These are phyloP conservation scores for Coemansia sp. DNA, from an alignment of 192 early-diverging fungal genomes.

Conservation along the genomic window DNA sequence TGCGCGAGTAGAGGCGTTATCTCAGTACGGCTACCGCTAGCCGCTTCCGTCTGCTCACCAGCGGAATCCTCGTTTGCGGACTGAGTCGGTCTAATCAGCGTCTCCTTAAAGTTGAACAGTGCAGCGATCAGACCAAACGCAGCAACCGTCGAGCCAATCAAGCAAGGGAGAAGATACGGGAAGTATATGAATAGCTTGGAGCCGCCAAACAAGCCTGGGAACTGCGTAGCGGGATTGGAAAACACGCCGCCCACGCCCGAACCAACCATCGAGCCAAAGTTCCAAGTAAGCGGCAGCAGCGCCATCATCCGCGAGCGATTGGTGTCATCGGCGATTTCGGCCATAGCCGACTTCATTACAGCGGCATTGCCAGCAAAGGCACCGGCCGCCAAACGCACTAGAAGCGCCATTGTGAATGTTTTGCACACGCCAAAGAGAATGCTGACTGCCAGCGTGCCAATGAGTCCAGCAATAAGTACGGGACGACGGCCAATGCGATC, in stretches of 20 bases:
- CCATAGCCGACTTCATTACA: constrained; percentile 78
- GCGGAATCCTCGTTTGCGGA: background rate
- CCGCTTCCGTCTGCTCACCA: background rate
- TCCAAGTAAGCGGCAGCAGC: constrained; percentile 71
- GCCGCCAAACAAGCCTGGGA: constrained; percentile 63
- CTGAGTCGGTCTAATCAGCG: constrained; percentile 13
- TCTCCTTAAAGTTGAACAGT: constrained; percentile 65
- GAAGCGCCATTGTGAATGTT: constrained; percentile 60
- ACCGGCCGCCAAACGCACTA: constrained; percentile 63
- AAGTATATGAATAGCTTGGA: constrained; percentile 61
- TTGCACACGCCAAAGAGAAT: constrained; percentile 72
- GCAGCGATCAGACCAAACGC: constrained; percentile 66
- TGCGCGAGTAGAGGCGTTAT: constrained; percentile 13
- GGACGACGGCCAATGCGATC: constrained; percentile 82
- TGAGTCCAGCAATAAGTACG: constrained; percentile 71
- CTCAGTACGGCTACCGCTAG: constrained; percentile 1
- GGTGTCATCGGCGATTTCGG: constrained; percentile 82
- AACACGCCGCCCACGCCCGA: constrained; percentile 79
- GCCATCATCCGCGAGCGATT: constrained; percentile 78
- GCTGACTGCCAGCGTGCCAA: constrained; percentile 69
- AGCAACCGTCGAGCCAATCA: constrained; percentile 63
- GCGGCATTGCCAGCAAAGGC: constrained; percentile 76
- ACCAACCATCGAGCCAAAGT: constrained; percentile 64
- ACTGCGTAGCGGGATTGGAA: constrained; percentile 68
- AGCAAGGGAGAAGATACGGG: constrained; percentile 85